A percentile compares a stretch with the other conserved stretches of the same genome.
Conservation (phyloP, 169 alveolate species). For the Nephromyces sp. region DNA sequence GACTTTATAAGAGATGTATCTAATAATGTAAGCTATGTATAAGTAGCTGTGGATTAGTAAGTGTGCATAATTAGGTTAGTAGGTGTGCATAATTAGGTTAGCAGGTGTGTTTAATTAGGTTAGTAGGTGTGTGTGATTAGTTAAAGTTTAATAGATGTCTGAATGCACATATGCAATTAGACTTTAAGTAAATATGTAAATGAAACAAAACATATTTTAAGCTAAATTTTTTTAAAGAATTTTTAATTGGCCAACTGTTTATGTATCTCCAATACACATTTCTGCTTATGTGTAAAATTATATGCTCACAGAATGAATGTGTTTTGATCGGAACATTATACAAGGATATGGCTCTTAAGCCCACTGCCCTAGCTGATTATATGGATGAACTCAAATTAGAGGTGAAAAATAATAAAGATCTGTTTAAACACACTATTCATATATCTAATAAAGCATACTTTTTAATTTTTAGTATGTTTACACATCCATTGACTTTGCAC, state of each 20-base stretch:
- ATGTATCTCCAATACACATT: neutral
- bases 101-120: neutral
- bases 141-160: neutral
- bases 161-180: neutral
- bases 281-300: neutral
- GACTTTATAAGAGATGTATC: neutral
- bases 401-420: neutral
- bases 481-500: no score
- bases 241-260: neutral
- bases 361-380: conserved; percentile 44
- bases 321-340: conserved; percentile 45
- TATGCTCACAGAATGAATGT: conserved; percentile 23
- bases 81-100: neutral
- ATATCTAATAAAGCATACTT: no score
- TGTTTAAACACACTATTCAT: neutral
- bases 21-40: neutral
- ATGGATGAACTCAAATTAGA: neutral
- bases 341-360: conserved; percentile 48
- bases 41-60: neutral
- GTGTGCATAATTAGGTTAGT: neutral
- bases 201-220: neutral
- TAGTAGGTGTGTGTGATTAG: neutral
- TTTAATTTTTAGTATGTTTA: no score
- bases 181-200: neutral
- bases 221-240: neutral